Conservation (phyloP, 1,139 yeast species). For the Zhuliangozyma parablackwelliae region DNA sequence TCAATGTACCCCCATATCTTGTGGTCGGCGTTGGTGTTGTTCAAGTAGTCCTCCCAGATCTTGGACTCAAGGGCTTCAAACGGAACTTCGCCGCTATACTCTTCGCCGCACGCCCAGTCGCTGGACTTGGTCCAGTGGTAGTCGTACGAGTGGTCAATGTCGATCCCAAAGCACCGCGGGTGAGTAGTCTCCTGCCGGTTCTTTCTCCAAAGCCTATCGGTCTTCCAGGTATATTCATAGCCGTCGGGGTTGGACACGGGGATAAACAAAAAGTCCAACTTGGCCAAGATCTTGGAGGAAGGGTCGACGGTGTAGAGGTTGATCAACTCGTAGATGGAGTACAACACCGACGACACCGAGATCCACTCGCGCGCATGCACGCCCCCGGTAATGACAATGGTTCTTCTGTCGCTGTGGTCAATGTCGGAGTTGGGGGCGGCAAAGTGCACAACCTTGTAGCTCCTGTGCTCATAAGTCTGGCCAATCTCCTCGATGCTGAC, state of each 20-base stretch:
- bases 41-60: slow-evolving; percentile 61
- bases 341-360: slow-evolving; percentile 66
- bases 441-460: slow-evolving; percentile 62
- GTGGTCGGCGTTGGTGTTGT: slow-evolving; percentile 54
- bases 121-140: slow-evolving; percentile 65
- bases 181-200: slow-evolving; percentile 73
- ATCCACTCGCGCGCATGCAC: slow-evolving; percentile 93
- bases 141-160: slow-evolving; percentile 80
- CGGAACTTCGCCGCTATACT: slow-evolving; percentile 72
- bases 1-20: slow-evolving; percentile 73
- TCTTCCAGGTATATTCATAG: slow-evolving; percentile 74
- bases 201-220: slow-evolving; percentile 84
- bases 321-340: slow-evolving; percentile 53
- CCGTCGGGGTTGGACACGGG: slow-evolving; percentile 93
- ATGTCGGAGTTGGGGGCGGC: slow-evolving; percentile 40
- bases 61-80: slow-evolving; percentile 74
- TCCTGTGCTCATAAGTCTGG: slow-evolving; percentile 67
- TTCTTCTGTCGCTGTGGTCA: slow-evolving; percentile 50
- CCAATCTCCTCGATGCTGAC: slow-evolving; percentile 66
- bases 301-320: slow-evolving; percentile 43
- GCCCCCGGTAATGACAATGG: slow-evolving; percentile 79
- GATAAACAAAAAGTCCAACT: slow-evolving; percentile 66
- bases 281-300: slow-evolving; percentile 29
- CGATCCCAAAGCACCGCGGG: slow-evolving; percentile 74
- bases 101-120: slow-evolving; percentile 77